phyloP scores from a whole-genome alignment of 2,329 filamentous ascomycete genomes.

The Xylariaceae sp. region DNA sequence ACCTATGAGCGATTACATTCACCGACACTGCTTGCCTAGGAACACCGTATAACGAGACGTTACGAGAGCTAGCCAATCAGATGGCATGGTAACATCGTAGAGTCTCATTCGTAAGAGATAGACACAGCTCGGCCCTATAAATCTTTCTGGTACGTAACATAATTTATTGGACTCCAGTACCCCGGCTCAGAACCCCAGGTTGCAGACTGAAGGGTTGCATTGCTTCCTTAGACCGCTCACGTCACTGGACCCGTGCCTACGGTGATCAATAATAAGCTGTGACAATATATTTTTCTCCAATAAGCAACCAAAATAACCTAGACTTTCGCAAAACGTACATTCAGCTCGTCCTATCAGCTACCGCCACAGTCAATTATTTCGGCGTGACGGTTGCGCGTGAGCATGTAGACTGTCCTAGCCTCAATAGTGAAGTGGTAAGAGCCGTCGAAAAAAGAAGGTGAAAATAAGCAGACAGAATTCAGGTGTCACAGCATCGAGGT shows the following conservation, averaged over 20 bases:
- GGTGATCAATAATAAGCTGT: slow-evolving; percentile 13
- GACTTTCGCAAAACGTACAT: neutral
- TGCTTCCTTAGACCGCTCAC: slow-evolving; percentile 9
- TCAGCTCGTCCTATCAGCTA: slow-evolving; percentile 13
- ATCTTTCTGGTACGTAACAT: neutral
- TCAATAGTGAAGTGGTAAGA: neutral
- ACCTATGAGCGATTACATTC: no score
- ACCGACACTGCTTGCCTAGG: no score
- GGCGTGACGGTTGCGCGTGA: slow-evolving; percentile 8
- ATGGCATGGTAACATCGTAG: neutral
- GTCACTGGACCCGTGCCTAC: slow-evolving; percentile 18
- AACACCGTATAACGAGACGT: no score
- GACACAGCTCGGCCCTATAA: neutral
- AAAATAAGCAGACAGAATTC: slow-evolving; percentile 11
- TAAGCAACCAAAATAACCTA: neutral
- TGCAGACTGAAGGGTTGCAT: slow-evolving; percentile 23
- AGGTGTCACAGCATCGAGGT: no score
- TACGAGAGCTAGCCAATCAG: no score
- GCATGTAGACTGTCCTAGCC: no score
- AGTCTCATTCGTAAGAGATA: neutral
- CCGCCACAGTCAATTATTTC: slow-evolving; percentile 11
- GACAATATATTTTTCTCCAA: slow-evolving; percentile 11
- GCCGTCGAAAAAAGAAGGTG: slow-evolving; percentile 19
- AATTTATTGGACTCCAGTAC: slow-evolving; percentile 3
- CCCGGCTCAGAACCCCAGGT: slow-evolving; percentile 10